Base-by-base conservation (phyloP, 2,329 filamentous ascomycete genomes). In the Nothopassalora personata region DNA sequence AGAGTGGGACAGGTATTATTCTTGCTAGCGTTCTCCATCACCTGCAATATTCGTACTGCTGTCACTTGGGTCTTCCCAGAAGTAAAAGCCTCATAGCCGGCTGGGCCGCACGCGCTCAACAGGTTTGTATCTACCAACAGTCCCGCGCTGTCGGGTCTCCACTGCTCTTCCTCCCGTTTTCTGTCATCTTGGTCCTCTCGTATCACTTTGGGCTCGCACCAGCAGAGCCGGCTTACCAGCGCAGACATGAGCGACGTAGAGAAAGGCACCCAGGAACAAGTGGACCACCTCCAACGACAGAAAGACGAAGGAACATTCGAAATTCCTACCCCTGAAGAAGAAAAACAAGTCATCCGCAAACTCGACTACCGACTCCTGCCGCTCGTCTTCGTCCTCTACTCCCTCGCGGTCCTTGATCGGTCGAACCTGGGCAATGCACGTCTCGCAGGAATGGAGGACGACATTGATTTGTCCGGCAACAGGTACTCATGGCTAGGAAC, bases 401-500 rank as follows among this genome's bases (percentile, higher is more conserved):
- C 65, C 30, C 65, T 72, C 18, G 62, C 67, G 10, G 67, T 72
- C 9, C 64, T 72, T 11, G 70, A 72, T 59, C 63, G 70, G 15
- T 65, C 61, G 28, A 72, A 72, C 23, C 56, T 71, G 13, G 76
- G 75, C 13, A 77, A 77, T 59, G 75, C 75, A 15, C 69, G 71
- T 46, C 73, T 76, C 28, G 75, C 75, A 0, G 75, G 75, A 7
- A 73, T 77, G 72, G 45, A 61, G 54, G 69, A 77, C 48, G 79
- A 81, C 30, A 74, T 85, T 15, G 57, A 76, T 9, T 72, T 85
- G 18, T 60, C 69, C n/a, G 74, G 76, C 11, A 71, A 75, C n/a
- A 69, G 72, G 28, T 83, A 82, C 64, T 68, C 77, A 10, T 51
- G 79, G 75, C 75, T 83, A 7, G 68, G 81, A 34, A 83, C 79